Percentiles rank a stretch among this genome's conserved stretches.
These are phyloP conservation scores for Aureobasidium sp. DNA, from an alignment of 2,329 filamentous ascomycete species.

Conservation along the genomic window DNA sequence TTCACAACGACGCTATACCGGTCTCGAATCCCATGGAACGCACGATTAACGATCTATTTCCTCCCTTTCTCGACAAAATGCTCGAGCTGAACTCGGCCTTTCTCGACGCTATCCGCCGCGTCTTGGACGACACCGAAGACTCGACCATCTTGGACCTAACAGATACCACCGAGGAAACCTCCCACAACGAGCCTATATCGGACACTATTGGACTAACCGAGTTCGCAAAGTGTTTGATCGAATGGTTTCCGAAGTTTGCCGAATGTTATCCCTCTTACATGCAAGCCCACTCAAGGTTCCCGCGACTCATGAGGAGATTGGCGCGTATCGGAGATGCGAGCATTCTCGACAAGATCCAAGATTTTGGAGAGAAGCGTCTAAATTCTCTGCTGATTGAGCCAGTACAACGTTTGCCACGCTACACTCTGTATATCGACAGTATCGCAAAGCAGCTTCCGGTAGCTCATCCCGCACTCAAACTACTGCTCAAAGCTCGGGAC, in stretches of 20 bases:
- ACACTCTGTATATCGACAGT: conserved; percentile 93
- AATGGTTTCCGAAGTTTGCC: conserved; percentile 90
- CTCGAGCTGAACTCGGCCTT: conserved; percentile 75
- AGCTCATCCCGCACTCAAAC: conserved; percentile 72
- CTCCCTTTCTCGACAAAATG: conserved; percentile 69
- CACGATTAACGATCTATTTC: conserved; percentile 56
- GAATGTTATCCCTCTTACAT: conserved; percentile 92
- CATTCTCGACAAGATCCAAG: conserved; percentile 69
- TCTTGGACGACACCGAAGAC: conserved; percentile 77
- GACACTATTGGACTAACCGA: conserved; percentile 65
- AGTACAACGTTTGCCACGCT: conserved; percentile 85
- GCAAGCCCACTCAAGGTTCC: conserved; percentile 77
- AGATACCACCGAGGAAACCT: conserved; percentile 33
- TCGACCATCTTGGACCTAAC: conserved; percentile 71
- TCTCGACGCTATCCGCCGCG: conserved; percentile 61
- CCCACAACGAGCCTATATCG: conserved; percentile 26
- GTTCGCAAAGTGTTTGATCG: conserved; percentile 71
- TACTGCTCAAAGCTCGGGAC: conserved; percentile 80
- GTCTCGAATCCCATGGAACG: conserved; percentile 37
- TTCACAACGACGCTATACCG: conserved; percentile 24
- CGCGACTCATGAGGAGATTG: conserved; percentile 68
- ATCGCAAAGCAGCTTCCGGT: conserved; percentile 80
- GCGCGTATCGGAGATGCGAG: conserved; percentile 69
- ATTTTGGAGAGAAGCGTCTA: conserved; percentile 81
- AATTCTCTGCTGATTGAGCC: conserved; percentile 93